These are phyloP conservation scores for Mycena capillaripes DNA, from an alignment of 768 basidiomycete genomes.

Conservation along the genomic window DNA sequence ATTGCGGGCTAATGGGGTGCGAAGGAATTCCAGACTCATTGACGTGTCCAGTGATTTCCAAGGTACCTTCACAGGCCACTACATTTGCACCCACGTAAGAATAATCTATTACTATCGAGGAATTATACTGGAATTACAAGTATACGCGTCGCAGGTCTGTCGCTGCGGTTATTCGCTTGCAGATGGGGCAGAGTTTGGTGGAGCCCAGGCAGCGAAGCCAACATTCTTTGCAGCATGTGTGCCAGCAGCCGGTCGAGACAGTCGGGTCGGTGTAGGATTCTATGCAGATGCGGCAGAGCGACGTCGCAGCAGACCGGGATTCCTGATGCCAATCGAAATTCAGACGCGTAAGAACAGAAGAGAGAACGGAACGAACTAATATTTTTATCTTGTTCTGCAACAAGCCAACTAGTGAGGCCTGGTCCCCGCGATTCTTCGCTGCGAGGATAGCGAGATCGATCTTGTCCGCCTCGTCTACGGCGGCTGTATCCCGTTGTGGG, in stretches of 20 bases:
- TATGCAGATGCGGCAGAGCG: constrained; percentile 83
- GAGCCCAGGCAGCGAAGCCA: constrained; percentile 89
- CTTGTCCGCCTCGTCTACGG: constrained; percentile 58
- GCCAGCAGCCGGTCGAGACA: constrained; percentile 89
- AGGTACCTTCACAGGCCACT: no score
- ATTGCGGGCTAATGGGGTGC: no score
- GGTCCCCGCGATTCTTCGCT: constrained; percentile 65
- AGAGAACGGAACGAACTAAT: constrained; percentile 60
- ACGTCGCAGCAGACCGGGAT: constrained; percentile 58
- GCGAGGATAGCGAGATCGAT: constrained; percentile 63
- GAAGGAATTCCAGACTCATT: no score
- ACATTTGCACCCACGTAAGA: no score
- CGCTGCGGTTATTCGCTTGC: constrained; percentile 86
- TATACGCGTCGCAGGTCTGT: constrained; percentile 84
- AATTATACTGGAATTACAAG: constrained; percentile 55
- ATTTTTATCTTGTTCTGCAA: constrained; percentile 73
- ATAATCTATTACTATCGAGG: no score
- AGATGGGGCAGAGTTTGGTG: constrained; percentile 88
- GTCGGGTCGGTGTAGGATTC: constrained; percentile 86
- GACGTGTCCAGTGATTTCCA: no score
- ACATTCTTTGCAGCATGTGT: constrained; percentile 86
- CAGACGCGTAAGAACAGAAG: constrained; percentile 14
- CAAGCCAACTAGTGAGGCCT: constrained; percentile 62
- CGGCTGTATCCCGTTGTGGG: constrained; percentile 47
- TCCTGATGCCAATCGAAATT: constrained; percentile 50